These are phyloP conservation scores for Simplicillium aogashimaense DNA, from an alignment of 2,329 filamentous ascomycete species.

Conservation along the genomic window DNA sequence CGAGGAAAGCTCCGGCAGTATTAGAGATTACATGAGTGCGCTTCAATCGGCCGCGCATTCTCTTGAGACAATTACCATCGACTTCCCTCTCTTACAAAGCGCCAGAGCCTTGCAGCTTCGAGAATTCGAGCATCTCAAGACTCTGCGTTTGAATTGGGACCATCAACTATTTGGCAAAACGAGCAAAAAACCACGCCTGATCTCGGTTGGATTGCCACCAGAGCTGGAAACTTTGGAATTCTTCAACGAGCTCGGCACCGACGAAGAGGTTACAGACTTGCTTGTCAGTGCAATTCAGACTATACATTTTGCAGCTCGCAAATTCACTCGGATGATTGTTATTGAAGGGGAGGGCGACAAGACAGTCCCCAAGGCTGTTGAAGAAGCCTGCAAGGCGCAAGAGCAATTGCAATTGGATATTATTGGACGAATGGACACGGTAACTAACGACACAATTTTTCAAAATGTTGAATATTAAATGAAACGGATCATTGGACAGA, in stretches of 20 bases:
- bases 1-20: constrained; percentile 35
- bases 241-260: constrained; percentile 32
- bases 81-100: constrained; percentile 28
- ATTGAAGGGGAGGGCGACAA: constrained; percentile 18
- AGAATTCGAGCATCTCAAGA: constrained; percentile 29
- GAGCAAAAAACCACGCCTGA: constrained; percentile 31
- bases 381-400: constrained; percentile 22
- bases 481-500: too few relatives aligned
- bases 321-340: constrained; percentile 26
- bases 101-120: constrained; percentile 31
- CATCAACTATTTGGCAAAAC: constrained; percentile 37
- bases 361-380: constrained; percentile 20
- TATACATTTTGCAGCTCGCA: constrained; percentile 23
- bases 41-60: constrained; percentile 29
- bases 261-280: constrained; percentile 36
- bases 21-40: constrained; percentile 35
- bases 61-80: constrained; percentile 33
- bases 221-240: constrained; percentile 34
- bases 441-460: too few relatives aligned
- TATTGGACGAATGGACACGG: constrained; percentile 16
- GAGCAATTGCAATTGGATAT: constrained; percentile 21
- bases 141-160: constrained; percentile 33
- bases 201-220: constrained; percentile 36
- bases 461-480: too few relatives aligned
- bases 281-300: constrained; percentile 30